Evolutionary conservation across 768 basidiomycete genomes (phyloP).

Genomic region (Psilocybe azurescens): DNA sequence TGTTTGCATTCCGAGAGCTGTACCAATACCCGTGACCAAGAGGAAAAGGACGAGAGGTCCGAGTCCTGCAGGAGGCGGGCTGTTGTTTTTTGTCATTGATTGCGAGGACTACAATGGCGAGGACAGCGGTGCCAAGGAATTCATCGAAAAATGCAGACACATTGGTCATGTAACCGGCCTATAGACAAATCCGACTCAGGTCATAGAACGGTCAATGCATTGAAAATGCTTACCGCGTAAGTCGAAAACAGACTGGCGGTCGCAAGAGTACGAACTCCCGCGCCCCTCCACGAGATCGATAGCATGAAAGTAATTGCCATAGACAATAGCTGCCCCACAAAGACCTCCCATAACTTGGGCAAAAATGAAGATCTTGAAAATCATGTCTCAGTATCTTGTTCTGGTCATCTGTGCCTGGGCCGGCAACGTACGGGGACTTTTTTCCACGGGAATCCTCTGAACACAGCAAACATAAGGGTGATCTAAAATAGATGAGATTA

Average conservation of each 20-base stretch:
- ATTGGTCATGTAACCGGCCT: conserved; percentile 46
- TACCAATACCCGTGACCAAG: conserved; percentile 61
- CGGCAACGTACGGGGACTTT: conserved; percentile 64
- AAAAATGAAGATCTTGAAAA: conserved; percentile 30
- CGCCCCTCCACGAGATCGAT: conserved; percentile 67
- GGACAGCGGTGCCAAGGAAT: conserved; percentile 59
- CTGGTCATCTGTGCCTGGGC: neutral
- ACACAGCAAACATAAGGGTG: conserved; percentile 70
- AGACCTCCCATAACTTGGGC: conserved; percentile 68
- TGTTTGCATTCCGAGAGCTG: conserved; percentile 67
- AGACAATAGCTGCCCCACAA: conserved; percentile 60
- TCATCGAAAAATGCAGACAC: conserved; percentile 50
- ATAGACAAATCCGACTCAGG: conserved; percentile 2
- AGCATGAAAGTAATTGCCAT: conserved; percentile 71
- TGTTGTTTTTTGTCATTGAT: conserved; percentile 58
- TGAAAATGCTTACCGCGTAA: conserved; percentile 52
- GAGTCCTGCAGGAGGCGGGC: conserved; percentile 52
- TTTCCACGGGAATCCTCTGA: conserved; percentile 78
- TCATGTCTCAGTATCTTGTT: neutral
- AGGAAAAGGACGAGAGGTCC: conserved; percentile 62
- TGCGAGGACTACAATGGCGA: conserved; percentile 59
- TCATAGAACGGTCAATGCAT: neutral
- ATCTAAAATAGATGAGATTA: conserved; percentile 43
- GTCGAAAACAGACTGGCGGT: conserved; percentile 67
- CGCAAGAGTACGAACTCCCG: conserved; percentile 56